Evolutionary conservation across 495 filamentous ascomycete genomes (phyloP).

Genomic region (Hypoxylon perforatum): DNA sequence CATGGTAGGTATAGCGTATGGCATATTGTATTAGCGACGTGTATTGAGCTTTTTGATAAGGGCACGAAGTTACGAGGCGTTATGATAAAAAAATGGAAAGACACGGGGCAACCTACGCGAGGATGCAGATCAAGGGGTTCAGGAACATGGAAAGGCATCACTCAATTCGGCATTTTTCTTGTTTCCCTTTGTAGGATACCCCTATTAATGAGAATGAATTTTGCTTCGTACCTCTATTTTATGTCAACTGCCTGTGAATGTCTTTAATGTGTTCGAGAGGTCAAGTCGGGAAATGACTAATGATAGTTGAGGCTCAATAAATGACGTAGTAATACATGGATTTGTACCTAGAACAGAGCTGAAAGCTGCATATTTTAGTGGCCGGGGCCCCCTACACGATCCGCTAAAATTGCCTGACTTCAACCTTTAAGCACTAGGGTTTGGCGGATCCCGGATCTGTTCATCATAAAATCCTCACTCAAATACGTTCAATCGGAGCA

Average conservation of each 20-base stretch:
- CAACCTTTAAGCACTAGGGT: neutral
- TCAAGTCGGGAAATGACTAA: neutral
- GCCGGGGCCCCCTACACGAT: too few species aligned
- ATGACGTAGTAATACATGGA: too few species aligned
- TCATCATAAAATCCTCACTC: neutral
- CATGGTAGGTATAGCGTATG: neutral
- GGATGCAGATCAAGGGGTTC: constrained; percentile 4
- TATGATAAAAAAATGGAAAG: constrained; percentile 8
- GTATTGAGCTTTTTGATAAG: neutral
- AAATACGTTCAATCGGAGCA: constrained; percentile 6
- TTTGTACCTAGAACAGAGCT: too few species aligned
- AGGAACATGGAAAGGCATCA: constrained; percentile 3
- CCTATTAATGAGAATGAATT: constrained; percentile 16
- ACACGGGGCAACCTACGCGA: constrained; percentile 28
- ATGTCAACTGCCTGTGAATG: neutral
- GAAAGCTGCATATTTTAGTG: too few species aligned
- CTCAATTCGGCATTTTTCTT: constrained; percentile 2
- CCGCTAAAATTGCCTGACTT: too few species aligned
- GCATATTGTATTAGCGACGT: constrained; percentile 21
- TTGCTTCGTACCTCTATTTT: neutral
- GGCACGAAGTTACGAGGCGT: constrained; percentile 29
- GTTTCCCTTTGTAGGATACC: constrained; percentile 27
- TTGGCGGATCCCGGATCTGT: neutral
- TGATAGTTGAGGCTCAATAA: neutral
- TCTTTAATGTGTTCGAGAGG: too few species aligned